These are phyloP conservation scores for Ustilago nuda DNA, from an alignment of 1,284 basidiomycete species.

Conservation along the genomic window DNA sequence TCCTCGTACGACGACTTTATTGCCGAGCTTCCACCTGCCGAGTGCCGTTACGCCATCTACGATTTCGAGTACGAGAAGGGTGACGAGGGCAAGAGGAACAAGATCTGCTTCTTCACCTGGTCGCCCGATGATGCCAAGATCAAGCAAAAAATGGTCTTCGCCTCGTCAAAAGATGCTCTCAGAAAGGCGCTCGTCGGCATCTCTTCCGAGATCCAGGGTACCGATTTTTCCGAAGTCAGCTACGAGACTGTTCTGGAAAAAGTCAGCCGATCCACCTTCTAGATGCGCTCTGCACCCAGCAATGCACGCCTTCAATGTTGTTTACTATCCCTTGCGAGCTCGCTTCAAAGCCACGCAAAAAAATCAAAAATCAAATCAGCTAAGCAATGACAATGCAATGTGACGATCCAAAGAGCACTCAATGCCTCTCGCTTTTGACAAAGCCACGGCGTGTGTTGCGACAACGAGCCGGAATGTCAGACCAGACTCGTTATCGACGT, in stretches of 20 bases:
- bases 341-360: not conserved
- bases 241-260: constrained; percentile 73
- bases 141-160: constrained; percentile 94
- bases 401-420: not conserved
- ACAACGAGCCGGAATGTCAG: not conserved
- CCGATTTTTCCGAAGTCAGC: constrained; percentile 81
- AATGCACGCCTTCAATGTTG: not conserved
- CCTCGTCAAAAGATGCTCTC: constrained; percentile 89
- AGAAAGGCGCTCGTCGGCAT: constrained; percentile 79
- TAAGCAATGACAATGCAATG: constrained; percentile 3
- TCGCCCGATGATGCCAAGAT: constrained; percentile 87
- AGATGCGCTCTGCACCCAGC: constrained; percentile 10
- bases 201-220: constrained; percentile 86
- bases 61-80: constrained; percentile 88
- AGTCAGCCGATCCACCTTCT: constrained; percentile 45
- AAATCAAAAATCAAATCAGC: too few species aligned
- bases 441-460: not conserved
- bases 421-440: not conserved
- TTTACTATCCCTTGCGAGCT: not conserved
- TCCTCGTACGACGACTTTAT: constrained; percentile 83
- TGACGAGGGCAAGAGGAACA: constrained; percentile 85
- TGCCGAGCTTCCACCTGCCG: constrained; percentile 78
- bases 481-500: not conserved
- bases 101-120: constrained; percentile 88
- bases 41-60: constrained; percentile 91